A percentile compares a stretch with the other conserved stretches of the same genome.
Evolutionary conservation across 2,329 filamentous ascomycete genomes (phyloP).

Genomic region (Fusarium temperatum): DNA sequence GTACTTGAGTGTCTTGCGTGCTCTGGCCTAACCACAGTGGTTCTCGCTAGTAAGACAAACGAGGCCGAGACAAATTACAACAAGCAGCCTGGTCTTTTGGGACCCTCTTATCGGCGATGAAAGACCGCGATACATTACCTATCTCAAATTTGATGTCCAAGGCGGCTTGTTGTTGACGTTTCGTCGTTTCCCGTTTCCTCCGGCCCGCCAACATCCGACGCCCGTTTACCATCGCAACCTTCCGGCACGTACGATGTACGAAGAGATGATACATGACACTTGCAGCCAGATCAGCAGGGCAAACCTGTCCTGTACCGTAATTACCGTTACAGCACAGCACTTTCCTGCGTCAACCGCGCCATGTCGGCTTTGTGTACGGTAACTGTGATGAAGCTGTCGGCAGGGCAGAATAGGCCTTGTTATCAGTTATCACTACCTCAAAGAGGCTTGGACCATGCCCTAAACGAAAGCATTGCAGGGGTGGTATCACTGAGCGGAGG

Average conservation of each 20-base stretch:
- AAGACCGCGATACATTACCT: neutral
- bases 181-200: constrained; percentile 11
- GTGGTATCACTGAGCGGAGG: constrained; percentile 18
- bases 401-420: constrained; percentile 23
- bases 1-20: constrained; percentile 20
- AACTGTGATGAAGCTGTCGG: constrained; percentile 8
- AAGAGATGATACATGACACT: constrained; percentile 24
- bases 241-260: constrained; percentile 36
- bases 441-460: constrained; percentile 27
- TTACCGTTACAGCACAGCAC: constrained; percentile 11
- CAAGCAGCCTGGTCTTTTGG: constrained; percentile 2
- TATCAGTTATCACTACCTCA: constrained; percentile 31
- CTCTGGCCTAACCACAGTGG: constrained; percentile 8
- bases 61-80: constrained; percentile 16
- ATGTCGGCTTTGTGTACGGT: constrained; percentile 22
- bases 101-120: constrained; percentile 10
- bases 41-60: constrained; percentile 18
- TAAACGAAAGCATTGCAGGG: constrained; percentile 19
- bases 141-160: neutral
- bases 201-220: constrained; percentile 25
- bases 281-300: constrained; percentile 23
- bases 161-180: neutral
- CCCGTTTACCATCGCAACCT: constrained; percentile 30
- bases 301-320: constrained; percentile 15
- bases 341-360: constrained; percentile 27